Evolutionary conservation across 2,329 filamentous ascomycete genomes (phyloP), one percentile per base, ranked within the genome.

Genomic region (Apiospora pterosperma): DNA sequence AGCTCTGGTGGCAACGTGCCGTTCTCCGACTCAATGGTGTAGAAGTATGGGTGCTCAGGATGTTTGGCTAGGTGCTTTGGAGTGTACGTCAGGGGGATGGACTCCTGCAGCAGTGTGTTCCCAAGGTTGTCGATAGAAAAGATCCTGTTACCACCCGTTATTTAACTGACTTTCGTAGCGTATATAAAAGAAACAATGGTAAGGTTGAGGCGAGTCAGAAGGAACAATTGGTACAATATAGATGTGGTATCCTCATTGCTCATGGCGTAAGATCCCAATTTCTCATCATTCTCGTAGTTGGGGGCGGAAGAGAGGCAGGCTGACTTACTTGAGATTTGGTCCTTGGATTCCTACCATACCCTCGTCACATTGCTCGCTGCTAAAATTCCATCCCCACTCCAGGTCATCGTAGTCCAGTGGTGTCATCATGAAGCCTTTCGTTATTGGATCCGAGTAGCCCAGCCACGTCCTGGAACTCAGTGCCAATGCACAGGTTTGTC

Each of bases 301-400:
- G 64, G 69, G 70, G 75, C 74, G 68, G 66, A 67, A 64, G 73
- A 71, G 72, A 73, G 76, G 75, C 75, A 68, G 66, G 67, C 65
- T 69, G 63, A 67, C 79, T 77, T 88, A 97, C 93, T 93, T 87
- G 69, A 97, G 78, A 75, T 93, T 96, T 76, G 95, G 91, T 59
- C 90, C 92, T 79, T 96, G 92, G 67, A 97, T 95, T 66, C 93
- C 94, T 63, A 97, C 95, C 84, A 97, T 95, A 64, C 94, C 94
- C 78, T 97, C 92, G 52, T 91, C 89, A 72, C 94, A 97, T 76
- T 97, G 92, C 75, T 97, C 93, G 74, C 94, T 97, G 76, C 92
- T 95, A 75, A 99, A 98, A 72, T 96, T 97, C 90, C 94, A 97
- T 4, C 92, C 94, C 84, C 93, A 97, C 76, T 97, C 93, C 34